Conservation (phyloP, 2,329 filamentous ascomycete species). For the Drechslerella stenobrocha region DNA sequence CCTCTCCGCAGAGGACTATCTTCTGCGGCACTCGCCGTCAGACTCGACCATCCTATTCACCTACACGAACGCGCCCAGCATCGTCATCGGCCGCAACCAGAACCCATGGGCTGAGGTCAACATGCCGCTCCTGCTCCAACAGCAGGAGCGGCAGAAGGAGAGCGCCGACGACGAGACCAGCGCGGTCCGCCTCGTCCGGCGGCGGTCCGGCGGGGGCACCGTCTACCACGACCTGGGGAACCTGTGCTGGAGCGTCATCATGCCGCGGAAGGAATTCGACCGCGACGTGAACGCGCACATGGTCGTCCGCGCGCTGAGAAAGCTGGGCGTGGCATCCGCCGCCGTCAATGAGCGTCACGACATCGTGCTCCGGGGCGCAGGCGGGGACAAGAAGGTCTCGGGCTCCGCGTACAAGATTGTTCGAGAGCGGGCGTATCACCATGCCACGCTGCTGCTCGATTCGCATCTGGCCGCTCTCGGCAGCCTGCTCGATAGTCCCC, state of each 20-base stretch:
- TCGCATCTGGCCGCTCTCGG: conserved; percentile 74
- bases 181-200: conserved; percentile 67
- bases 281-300: conserved; percentile 87
- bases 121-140: conserved; percentile 63
- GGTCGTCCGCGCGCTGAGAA: conserved; percentile 78
- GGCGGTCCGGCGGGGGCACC: conserved; percentile 84
- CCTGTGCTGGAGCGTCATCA: conserved; percentile 91
- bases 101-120: conserved; percentile 96
- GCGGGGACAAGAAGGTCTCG: conserved; percentile 69
- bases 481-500: conserved; percentile 74
- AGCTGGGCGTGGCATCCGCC: conserved; percentile 63
- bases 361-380: conserved; percentile 65
- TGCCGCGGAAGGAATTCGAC: conserved; percentile 74
- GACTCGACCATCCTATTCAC: conserved; percentile 79
- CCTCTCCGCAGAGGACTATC: conserved; percentile 88
- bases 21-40: conserved; percentile 71
- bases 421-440: conserved; percentile 77
- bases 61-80: conserved; percentile 82
- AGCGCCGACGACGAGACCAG: too few species aligned
- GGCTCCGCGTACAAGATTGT: conserved; percentile 96
- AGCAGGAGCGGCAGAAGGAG: conserved; percentile 51
- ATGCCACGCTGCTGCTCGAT: conserved; percentile 83
- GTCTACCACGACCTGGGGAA: conserved; percentile 95
- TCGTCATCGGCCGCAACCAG: conserved; percentile 94
- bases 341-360: conserved; percentile 89